These are phyloP conservation scores for Cryphonectria radicalis DNA, from an alignment of 2,329 filamentous ascomycete genomes.

Conservation along the genomic window DNA sequence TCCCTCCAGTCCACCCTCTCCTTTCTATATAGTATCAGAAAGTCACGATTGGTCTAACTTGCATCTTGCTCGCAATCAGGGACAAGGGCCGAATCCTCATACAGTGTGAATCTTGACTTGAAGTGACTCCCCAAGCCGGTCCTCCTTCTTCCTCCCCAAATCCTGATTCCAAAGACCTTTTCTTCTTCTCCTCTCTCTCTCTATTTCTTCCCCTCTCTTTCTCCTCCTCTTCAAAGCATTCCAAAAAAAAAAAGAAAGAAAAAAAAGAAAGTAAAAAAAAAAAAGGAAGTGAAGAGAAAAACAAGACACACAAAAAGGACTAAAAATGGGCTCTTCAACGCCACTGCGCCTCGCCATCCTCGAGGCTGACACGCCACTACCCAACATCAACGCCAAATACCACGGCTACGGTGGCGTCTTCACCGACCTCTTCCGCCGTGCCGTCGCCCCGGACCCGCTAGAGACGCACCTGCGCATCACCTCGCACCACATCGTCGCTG, in stretches of 20 bases:
- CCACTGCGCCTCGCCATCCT: slow-evolving; percentile 79
- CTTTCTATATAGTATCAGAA: background rate
- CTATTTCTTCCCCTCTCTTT: background rate
- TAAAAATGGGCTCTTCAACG: slow-evolving; percentile 34
- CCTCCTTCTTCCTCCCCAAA: background rate
- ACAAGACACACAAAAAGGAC: background rate
- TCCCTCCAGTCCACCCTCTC: background rate
- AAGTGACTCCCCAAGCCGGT: background rate
- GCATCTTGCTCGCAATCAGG: background rate
- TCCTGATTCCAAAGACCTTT: background rate
- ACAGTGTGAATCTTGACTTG: background rate
- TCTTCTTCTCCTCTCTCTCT: too few relatives aligned
- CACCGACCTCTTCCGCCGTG: slow-evolving; percentile 60
- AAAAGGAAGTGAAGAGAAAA: background rate
- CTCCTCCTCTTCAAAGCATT: background rate
- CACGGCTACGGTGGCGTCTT: slow-evolving; percentile 76
- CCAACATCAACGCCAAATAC: slow-evolving; percentile 66
- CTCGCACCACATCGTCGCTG: slow-evolving; percentile 75
- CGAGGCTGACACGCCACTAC: slow-evolving; percentile 81
- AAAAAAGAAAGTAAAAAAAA: too few relatives aligned
- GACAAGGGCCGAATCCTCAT: background rate
- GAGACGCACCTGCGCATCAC: slow-evolving; percentile 59
- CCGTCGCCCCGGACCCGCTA: slow-evolving; percentile 50
- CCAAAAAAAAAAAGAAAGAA: background rate
- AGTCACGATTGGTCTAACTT: background rate